A percentile compares a stretch with the other conserved stretches of the same genome.
Evolutionary conservation across 345 rosid genomes (phyloP).

Genomic region (Acer saccharum): DNA sequence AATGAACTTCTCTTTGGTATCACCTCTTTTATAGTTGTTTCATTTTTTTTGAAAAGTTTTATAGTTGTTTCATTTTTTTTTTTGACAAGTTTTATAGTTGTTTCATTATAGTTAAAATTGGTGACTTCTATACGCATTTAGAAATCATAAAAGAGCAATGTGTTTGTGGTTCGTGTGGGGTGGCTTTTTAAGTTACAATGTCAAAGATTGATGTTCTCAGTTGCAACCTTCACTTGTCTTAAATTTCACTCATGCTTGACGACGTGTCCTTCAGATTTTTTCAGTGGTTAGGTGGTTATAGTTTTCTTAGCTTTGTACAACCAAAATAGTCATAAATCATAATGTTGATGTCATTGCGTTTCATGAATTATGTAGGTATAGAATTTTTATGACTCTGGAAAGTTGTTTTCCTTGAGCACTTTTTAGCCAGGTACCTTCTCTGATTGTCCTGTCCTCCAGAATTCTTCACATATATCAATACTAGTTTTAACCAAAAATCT

Average conservation of each 20-base stretch:
- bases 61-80: neutral
- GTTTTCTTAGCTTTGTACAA: conserved; percentile 4
- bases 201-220: neutral
- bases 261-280: neutral
- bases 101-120: neutral
- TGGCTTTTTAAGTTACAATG: neutral
- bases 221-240: conserved; percentile 5
- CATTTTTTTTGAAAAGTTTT: neutral
- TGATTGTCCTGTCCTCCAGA: conserved; percentile 1
- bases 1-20: neutral
- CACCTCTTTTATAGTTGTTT: neutral
- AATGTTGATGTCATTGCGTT: conserved; percentile 19
- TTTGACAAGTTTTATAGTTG: too few relatives aligned
- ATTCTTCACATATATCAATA: conserved; percentile 7
- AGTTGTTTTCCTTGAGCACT: conserved; percentile 26
- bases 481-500: neutral
- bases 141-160: neutral
- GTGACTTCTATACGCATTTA: neutral
- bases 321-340: conserved; percentile 12
- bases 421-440: conserved; percentile 20
- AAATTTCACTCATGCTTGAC: neutral
- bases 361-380: conserved; percentile 31
- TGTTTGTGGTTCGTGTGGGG: neutral
- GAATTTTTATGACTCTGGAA: conserved; percentile 22
- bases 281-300: conserved; percentile 12